These are phyloP conservation scores for Chalciporus piperatus DNA, from an alignment of 768 basidiomycete species.

Conservation along the genomic window DNA sequence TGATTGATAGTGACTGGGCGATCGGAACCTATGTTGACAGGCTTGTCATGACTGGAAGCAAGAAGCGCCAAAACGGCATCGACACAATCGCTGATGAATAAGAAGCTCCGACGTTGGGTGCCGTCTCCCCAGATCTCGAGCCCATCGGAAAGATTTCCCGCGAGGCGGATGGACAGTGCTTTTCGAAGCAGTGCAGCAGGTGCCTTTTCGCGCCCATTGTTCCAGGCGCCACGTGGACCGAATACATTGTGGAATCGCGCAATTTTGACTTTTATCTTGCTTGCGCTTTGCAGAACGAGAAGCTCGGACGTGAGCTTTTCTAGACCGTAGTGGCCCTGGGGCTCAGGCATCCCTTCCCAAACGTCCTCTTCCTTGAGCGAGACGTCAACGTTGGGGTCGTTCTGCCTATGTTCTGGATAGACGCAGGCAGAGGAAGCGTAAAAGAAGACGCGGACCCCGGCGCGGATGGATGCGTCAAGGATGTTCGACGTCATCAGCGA, in stretches of 20 bases:
- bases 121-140: conserved; percentile 63
- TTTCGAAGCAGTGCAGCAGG: conserved; percentile 58
- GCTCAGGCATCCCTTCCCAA: conserved; percentile 37
- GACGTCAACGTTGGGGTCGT: conserved; percentile 30
- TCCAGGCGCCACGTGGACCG: conserved; percentile 54
- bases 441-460: conserved; percentile 44
- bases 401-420: conserved; percentile 47
- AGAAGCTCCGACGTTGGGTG: conserved; percentile 50
- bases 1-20: conserved; percentile 38
- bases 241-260: conserved; percentile 60
- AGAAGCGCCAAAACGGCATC: conserved; percentile 47
- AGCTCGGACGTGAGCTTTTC: conserved; percentile 55
- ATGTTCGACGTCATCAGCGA: conserved; percentile 49
- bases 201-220: conserved; percentile 54
- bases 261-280: conserved; percentile 39
- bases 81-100: conserved; percentile 54
- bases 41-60: conserved; percentile 30
- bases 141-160: conserved; percentile 1
- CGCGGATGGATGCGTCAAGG: conserved; percentile 36
- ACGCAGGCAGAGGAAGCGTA: conserved; percentile 61
- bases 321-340: conserved; percentile 58
- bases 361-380: conserved; percentile 48
- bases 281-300: conserved; percentile 35
- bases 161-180: conserved; percentile 34
- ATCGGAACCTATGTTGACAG: conserved; percentile 55